A percentile compares a stretch with the other conserved stretches of the same genome.
Evolutionary conservation across 2,329 filamentous ascomycete species (phyloP).

Genomic region (Helotiales sp.): DNA sequence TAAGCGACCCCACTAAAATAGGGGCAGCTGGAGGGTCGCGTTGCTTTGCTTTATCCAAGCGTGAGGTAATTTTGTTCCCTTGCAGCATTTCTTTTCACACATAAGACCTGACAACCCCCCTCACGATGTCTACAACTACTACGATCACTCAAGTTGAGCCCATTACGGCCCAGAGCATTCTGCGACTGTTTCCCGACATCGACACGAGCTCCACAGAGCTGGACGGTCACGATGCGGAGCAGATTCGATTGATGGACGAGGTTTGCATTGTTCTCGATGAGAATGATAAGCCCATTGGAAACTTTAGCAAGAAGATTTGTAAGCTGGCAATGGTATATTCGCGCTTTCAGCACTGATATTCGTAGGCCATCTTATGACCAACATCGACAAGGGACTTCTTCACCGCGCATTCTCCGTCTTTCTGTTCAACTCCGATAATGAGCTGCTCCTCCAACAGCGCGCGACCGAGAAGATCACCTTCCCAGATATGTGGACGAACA

Average conservation of each 20-base stretch:
- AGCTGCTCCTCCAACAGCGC: slow-evolving; percentile 92
- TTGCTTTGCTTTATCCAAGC: slow-evolving; percentile 1
- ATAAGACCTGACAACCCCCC: slow-evolving; percentile 11
- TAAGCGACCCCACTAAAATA: slow-evolving; percentile 7
- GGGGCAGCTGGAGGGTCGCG: background rate
- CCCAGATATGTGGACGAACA: slow-evolving; percentile 99
- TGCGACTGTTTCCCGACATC: slow-evolving; percentile 86
- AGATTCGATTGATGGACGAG: slow-evolving; percentile 98
- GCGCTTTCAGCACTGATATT: slow-evolving; percentile 30
- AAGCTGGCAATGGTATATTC: slow-evolving; percentile 45
- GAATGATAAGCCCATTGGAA: slow-evolving; percentile 90
- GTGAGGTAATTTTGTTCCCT: slow-evolving; percentile 24
- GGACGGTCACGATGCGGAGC: slow-evolving; percentile 93
- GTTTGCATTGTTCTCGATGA: slow-evolving; percentile 97
- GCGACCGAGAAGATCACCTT: slow-evolving; percentile 98
- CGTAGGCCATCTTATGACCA: slow-evolving; percentile 95
- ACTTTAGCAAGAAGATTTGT: slow-evolving; percentile 98
- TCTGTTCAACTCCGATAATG: slow-evolving; percentile 93
- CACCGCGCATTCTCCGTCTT: slow-evolving; percentile 98
- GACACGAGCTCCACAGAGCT: slow-evolving; percentile 74
- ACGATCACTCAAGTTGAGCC: slow-evolving; percentile 57
- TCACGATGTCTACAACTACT: slow-evolving; percentile 49
- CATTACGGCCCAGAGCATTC: slow-evolving; percentile 85
- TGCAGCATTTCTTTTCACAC: slow-evolving; percentile 27
- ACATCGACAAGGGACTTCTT: slow-evolving; percentile 93